A percentile compares a stretch with the other conserved stretches of the same genome.
phyloP scores from a whole-genome alignment of 352 stramenopile genomes.

The Phytophthora boehmeriae region DNA sequence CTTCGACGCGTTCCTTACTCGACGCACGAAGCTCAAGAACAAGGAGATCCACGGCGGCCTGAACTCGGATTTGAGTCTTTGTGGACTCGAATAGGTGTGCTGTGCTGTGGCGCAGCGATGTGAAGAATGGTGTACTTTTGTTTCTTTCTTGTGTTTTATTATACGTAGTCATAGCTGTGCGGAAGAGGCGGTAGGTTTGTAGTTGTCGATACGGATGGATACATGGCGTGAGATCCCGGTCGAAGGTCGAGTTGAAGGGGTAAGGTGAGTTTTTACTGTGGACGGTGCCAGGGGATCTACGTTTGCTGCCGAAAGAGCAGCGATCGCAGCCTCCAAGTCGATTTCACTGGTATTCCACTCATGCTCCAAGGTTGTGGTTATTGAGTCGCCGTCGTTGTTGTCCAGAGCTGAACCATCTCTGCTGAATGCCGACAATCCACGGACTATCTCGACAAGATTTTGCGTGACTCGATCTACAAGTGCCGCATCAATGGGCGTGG shows the following conservation, averaged over 20 bases:
- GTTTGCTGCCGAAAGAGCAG: conserved; percentile 11
- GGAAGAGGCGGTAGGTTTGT: background rate
- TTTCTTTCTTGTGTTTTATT: conserved; percentile 3
- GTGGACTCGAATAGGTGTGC: conserved; percentile 63
- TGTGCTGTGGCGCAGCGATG: conserved; percentile 11
- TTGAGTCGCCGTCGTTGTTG: conserved; percentile 12
- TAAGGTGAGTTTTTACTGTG: background rate
- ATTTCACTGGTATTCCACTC: conserved; percentile 29
- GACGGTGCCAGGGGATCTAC: background rate
- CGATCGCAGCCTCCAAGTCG: conserved; percentile 26
- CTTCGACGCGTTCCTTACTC: conserved; percentile 72
- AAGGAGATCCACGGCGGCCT: conserved; percentile 87
- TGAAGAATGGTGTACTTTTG: conserved; percentile 15
- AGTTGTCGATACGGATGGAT: conserved; percentile 31
- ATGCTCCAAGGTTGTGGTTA: conserved; percentile 19
- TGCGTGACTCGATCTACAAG: conserved; percentile 43
- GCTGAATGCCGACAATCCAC: conserved; percentile 9
- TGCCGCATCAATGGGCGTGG: conserved; percentile 36
- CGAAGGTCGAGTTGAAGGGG: conserved; percentile 1
- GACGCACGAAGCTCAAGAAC: conserved; percentile 85
- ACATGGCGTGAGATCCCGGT: conserved; percentile 12
- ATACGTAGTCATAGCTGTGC: background rate
- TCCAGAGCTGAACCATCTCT: background rate
- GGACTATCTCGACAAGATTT: conserved; percentile 42
- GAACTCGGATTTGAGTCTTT: conserved; percentile 81